phyloP scores from a whole-genome alignment of 2,329 filamentous ascomycete genomes.

The Monilinia fructicola region DNA sequence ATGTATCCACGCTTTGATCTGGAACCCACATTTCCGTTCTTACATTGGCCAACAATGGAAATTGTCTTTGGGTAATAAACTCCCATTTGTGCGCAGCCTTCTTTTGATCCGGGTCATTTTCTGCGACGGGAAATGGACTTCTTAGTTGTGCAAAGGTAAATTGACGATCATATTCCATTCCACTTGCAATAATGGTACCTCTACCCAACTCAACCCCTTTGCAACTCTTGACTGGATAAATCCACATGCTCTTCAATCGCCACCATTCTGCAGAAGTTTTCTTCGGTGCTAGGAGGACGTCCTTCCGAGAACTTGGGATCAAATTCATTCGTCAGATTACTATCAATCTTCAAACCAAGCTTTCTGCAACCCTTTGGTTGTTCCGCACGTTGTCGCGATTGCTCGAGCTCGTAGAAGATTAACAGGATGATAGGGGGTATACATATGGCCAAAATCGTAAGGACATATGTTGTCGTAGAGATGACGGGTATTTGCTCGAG shows the following conservation, averaged over 20 bases:
- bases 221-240: slow-evolving; percentile 85
- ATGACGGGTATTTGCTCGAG: slow-evolving; percentile 35
- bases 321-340: slow-evolving; percentile 58
- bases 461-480: slow-evolving; percentile 38
- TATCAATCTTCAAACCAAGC: slow-evolving; percentile 49
- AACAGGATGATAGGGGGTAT: slow-evolving; percentile 39
- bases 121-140: slow-evolving; percentile 49
- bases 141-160: slow-evolving; percentile 76
- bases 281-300: slow-evolving; percentile 40
- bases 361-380: slow-evolving; percentile 52
- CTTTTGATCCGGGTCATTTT: slow-evolving; percentile 41
- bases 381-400: slow-evolving; percentile 37
- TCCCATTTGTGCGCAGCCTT: slow-evolving; percentile 58
- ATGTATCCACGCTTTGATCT: slow-evolving; percentile 56
- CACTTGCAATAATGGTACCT: slow-evolving; percentile 63
- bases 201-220: slow-evolving; percentile 69
- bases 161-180: slow-evolving; percentile 76
- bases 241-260: slow-evolving; percentile 66
- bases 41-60: slow-evolving; percentile 69
- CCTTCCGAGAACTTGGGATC: slow-evolving; percentile 49
- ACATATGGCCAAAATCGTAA: slow-evolving; percentile 39
- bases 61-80: slow-evolving; percentile 68
- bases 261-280: slow-evolving; percentile 43
- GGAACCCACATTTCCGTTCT: slow-evolving; percentile 68
- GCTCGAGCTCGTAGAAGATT: slow-evolving; percentile 39